These are phyloP conservation scores for Carex arenaria DNA, from an alignment of 202 grass and related monocot species.

Conservation along the genomic window DNA sequence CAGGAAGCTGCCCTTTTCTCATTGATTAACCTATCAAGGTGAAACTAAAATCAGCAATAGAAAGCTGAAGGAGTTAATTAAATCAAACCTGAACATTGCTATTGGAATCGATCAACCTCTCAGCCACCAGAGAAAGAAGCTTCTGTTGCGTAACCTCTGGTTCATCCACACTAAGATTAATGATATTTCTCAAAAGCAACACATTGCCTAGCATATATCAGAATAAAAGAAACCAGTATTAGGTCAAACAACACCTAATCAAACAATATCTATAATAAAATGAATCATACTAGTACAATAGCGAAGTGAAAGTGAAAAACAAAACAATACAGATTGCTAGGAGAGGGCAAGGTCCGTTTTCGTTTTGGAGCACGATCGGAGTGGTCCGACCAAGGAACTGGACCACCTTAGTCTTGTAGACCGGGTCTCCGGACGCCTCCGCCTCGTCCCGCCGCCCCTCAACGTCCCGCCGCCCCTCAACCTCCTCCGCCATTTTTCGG, in stretches of 20 bases:
- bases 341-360: constrained; percentile 95
- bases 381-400: constrained; percentile 86
- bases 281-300: not conserved
- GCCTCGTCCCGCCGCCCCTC: constrained; percentile 40
- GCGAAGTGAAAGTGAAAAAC: not conserved
- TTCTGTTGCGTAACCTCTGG: constrained; percentile 88
- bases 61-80: not conserved
- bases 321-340: constrained; percentile 78
- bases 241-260: not conserved
- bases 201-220: constrained; percentile 53
- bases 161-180: constrained; percentile 67
- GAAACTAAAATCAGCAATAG: not conserved
- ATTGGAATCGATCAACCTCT: constrained; percentile 79
- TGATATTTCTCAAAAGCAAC: constrained; percentile 79
- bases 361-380: constrained; percentile 93
- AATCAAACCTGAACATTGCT: constrained; percentile 55
- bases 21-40: not conserved
- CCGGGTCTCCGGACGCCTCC: constrained; percentile 21
- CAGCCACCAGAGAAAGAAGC: constrained; percentile 90
- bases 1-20: not conserved
- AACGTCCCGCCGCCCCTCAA: constrained; percentile 37
- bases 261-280: not conserved
- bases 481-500: constrained; percentile 18
- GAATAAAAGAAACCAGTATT: not conserved
- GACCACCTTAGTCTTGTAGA: constrained; percentile 82